Evolutionary conservation across 2,329 filamentous ascomycete genomes (phyloP).

Genomic region (Leptographium flavum): DNA sequence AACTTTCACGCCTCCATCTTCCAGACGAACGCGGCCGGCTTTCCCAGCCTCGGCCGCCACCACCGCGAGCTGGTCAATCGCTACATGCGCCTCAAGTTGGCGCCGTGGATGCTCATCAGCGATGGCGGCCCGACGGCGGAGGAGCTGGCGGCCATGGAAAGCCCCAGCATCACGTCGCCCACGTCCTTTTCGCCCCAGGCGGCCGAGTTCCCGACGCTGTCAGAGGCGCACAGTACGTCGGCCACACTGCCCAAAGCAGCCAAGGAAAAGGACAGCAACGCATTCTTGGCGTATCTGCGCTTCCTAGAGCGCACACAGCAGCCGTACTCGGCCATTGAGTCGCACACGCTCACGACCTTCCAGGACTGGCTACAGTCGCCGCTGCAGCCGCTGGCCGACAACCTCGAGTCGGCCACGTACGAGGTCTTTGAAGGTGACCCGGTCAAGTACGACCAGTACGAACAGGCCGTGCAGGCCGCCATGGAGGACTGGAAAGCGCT

Average conservation of each 20-base stretch:
- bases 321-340: constrained; percentile 36
- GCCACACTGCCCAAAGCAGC: constrained; percentile 19
- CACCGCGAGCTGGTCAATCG: constrained; percentile 47
- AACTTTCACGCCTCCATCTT: constrained; percentile 40
- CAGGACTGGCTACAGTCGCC: constrained; percentile 96
- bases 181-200: not conserved
- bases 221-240: constrained; percentile 47
- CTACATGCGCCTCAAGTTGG: constrained; percentile 50
- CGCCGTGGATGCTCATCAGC: constrained; percentile 49
- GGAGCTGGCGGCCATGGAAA: constrained; percentile 11
- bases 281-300: constrained; percentile 63
- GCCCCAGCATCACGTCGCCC: constrained; percentile 18
- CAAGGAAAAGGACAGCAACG: constrained; percentile 23
- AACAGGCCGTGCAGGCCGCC: constrained; percentile 67
- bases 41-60: constrained; percentile 44
- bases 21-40: constrained; percentile 43
- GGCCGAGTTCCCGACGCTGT: constrained; percentile 51
- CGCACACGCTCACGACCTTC: constrained; percentile 39
- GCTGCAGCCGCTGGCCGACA: constrained; percentile 86
- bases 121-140: constrained; percentile 38
- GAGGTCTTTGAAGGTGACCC: constrained; percentile 98
- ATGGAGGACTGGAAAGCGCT: constrained; percentile 64
- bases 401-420: constrained; percentile 92
- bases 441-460: constrained; percentile 95
- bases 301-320: constrained; percentile 75